Evolutionary conservation across 345 rosid species (phyloP).

Genomic region (Pugionium cornutum): DNA sequence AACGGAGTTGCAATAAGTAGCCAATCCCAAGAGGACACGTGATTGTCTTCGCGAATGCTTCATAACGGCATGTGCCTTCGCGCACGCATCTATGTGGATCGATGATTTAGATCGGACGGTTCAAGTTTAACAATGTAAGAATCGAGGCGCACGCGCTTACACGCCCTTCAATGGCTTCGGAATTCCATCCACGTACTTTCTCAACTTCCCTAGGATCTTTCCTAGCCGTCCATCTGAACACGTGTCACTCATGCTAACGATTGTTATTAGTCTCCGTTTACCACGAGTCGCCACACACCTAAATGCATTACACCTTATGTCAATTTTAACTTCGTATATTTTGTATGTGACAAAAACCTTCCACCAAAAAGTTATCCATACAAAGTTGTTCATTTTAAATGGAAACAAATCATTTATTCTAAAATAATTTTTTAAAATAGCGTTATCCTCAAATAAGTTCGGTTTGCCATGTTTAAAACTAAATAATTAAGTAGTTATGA

Average conservation of each 20-base stretch:
- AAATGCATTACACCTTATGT: too few relatives aligned
- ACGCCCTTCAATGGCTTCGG: slow-evolving; percentile 51
- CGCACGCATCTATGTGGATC: slow-evolving; percentile 47
- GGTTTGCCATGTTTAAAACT: too few relatives aligned
- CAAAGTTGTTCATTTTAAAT: too few relatives aligned
- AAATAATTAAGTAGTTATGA: background rate
- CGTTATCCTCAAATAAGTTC: too few relatives aligned
- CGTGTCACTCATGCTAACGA: slow-evolving; percentile 32
- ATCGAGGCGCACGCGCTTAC: slow-evolving; percentile 60
- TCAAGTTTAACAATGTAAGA: slow-evolving; percentile 34
- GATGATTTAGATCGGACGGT: slow-evolving; percentile 47
- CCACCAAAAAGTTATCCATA: too few relatives aligned
- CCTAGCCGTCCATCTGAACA: slow-evolving; percentile 32
- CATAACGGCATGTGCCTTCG: slow-evolving; percentile 40
- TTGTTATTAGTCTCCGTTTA: too few relatives aligned
- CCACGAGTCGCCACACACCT: slow-evolving; percentile 28
- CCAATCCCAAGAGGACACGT: slow-evolving; percentile 44
- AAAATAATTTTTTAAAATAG: too few relatives aligned
- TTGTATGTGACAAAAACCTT: too few relatives aligned
- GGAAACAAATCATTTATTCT: too few relatives aligned
- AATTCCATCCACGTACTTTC: slow-evolving; percentile 47
- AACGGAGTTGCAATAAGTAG: slow-evolving; percentile 26
- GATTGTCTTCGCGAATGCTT: slow-evolving; percentile 31
- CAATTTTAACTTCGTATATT: too few relatives aligned
- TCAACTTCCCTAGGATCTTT: slow-evolving; percentile 40